phyloP scores from a whole-genome alignment of 2,329 filamentous ascomycete species.

The Cordyceps sp. region DNA sequence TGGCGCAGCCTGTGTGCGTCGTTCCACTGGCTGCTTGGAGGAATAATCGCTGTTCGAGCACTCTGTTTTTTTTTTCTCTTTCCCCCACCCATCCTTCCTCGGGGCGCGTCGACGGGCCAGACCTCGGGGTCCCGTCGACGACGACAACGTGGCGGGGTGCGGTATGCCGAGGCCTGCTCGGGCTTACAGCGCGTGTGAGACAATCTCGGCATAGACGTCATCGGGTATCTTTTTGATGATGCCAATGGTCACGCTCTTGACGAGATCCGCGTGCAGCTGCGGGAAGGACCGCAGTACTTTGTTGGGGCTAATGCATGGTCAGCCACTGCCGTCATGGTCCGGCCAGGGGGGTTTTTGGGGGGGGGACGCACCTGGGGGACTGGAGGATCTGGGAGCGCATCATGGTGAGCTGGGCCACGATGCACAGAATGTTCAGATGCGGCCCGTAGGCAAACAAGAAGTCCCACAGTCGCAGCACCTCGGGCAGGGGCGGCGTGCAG shows the following conservation, averaged over 20 bases:
- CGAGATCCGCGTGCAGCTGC: constrained; percentile 62
- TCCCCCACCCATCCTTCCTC: no score
- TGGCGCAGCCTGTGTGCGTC: no score
- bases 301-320: constrained; percentile 53
- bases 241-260: constrained; percentile 71
- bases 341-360: not conserved
- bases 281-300: constrained; percentile 82
- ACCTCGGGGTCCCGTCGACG: no score
- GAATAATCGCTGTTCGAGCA: no score
- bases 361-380: constrained; percentile 58
- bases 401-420: constrained; percentile 84
- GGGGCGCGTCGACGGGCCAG: no score
- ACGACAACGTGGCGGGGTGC: no score
- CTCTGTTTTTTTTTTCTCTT: no score
- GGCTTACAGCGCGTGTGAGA: constrained; percentile 61
- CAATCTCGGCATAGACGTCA: constrained; percentile 79
- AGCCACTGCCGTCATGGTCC: not conserved
- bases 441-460: constrained; percentile 93
- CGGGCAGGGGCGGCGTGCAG: constrained; percentile 84
- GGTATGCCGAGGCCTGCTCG: no score
- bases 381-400: constrained; percentile 72
- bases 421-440: constrained; percentile 89
- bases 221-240: constrained; percentile 83
- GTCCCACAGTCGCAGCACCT: constrained; percentile 89
- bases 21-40: no score